These are phyloP conservation scores for Cyberlindnera mrakii DNA, from an alignment of 805 yeast species.

Conservation along the genomic window DNA sequence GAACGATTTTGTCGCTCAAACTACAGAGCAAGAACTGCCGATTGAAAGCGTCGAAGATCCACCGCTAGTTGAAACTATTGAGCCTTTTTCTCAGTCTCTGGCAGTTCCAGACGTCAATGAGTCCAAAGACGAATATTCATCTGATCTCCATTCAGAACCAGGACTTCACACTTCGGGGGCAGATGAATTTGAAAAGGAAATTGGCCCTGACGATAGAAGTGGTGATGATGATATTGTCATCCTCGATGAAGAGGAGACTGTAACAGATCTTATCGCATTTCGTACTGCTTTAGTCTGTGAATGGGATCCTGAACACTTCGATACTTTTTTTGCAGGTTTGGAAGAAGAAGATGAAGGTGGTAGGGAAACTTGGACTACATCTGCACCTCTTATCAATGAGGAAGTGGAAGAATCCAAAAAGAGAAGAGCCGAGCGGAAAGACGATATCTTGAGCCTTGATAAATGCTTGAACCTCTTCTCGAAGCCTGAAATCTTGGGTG, in stretches of 20 bases:
- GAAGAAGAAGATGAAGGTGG: slow-evolving; percentile 42
- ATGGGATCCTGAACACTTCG: slow-evolving; percentile 48
- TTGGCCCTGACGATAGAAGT: no score
- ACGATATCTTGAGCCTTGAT: slow-evolving; percentile 48
- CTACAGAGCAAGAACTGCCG: neutral
- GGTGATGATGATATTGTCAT: slow-evolving; percentile 3
- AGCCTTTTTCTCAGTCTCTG: neutral
- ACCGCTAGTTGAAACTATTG: neutral
- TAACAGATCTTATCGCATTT: slow-evolving; percentile 19
- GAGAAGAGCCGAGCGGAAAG: slow-evolving; percentile 23
- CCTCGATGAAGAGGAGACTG: neutral
- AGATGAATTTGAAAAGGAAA: neutral
- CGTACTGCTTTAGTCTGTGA: slow-evolving; percentile 53
- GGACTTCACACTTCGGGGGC: neutral
- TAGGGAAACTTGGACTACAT: slow-evolving; percentile 49
- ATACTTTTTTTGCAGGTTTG: slow-evolving; percentile 45
- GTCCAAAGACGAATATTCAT: neutral
- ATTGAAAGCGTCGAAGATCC: neutral
- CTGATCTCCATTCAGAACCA: neutral
- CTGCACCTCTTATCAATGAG: slow-evolving; percentile 43
- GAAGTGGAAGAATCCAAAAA: slow-evolving; percentile 45
- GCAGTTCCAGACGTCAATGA: neutral
- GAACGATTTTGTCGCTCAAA: neutral
- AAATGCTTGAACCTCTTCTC: slow-evolving; percentile 76
- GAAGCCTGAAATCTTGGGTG: slow-evolving; percentile 77